phyloP scores from a whole-genome alignment of 768 basidiomycete species.

The Lyophyllum atratum region DNA sequence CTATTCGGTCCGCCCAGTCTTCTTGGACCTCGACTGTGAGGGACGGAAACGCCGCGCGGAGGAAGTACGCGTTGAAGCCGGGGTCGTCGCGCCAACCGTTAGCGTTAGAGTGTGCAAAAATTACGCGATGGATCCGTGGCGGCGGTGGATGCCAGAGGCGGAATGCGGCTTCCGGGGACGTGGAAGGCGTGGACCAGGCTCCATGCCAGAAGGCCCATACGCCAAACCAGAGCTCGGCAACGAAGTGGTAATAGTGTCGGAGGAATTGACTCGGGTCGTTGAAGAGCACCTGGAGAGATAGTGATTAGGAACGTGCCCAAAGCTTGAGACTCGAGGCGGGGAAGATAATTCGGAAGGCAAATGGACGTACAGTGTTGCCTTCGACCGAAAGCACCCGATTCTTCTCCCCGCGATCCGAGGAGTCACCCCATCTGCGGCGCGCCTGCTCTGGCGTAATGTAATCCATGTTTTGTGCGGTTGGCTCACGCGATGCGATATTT shows the following conservation, averaged over 20 bases:
- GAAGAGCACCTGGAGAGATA: conserved; percentile 51
- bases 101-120: conserved; percentile 65
- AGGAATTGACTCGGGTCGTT: conserved; percentile 80
- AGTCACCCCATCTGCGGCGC: conserved; percentile 56
- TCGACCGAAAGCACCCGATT: conserved; percentile 67
- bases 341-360: too few species aligned
- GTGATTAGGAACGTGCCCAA: too few species aligned
- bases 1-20: conserved; percentile 72
- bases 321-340: too few species aligned
- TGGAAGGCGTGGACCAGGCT: conserved; percentile 34
- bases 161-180: conserved; percentile 18
- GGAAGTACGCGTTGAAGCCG: conserved; percentile 75
- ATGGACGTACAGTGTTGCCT: conserved; percentile 64
- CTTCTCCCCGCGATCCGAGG: conserved; percentile 23
- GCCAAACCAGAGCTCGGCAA: conserved; percentile 79
- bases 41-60: conserved; percentile 74
- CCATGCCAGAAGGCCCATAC: conserved; percentile 75
- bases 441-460: conserved; percentile 66
- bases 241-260: conserved; percentile 87
- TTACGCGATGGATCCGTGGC: conserved; percentile 64
- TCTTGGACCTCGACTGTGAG: conserved; percentile 64
- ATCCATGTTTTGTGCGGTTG: conserved; percentile 62
- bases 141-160: conserved; percentile 25
- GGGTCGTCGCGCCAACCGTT: conserved; percentile 76
- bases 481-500: conserved; percentile 67